Evolutionary conservation across 164 flowering plant genomes (phyloP).

Genomic region (Magnolia changhungtana): DNA sequence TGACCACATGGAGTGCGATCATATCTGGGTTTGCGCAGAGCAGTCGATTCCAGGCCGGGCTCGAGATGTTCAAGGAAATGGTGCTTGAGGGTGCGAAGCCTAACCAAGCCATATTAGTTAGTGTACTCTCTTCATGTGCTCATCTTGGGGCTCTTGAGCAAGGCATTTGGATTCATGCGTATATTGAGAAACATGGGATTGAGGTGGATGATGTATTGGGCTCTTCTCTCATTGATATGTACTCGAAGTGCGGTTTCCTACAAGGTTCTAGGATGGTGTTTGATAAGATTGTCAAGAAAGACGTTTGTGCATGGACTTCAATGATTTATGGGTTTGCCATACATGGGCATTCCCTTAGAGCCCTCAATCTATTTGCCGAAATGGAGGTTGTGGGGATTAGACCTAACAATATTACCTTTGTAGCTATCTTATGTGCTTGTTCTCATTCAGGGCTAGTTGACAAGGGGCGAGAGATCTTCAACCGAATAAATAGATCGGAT

Average conservation of each 20-base stretch:
- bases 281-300: slow-evolving; percentile 11
- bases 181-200: slow-evolving; percentile 13
- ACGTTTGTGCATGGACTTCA: slow-evolving; percentile 11
- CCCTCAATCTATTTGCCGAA: slow-evolving; percentile 8
- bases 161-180: slow-evolving; percentile 19
- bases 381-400: slow-evolving; percentile 10
- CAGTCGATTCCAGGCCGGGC: slow-evolving; percentile 10
- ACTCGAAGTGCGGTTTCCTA: slow-evolving; percentile 18
- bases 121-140: slow-evolving; percentile 21
- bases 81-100: slow-evolving; percentile 14
- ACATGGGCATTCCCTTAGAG: slow-evolving; percentile 9
- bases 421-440: slow-evolving; percentile 18
- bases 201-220: slow-evolving; percentile 17
- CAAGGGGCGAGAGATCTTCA: slow-evolving; percentile 8
- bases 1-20: slow-evolving; percentile 18
- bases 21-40: slow-evolving; percentile 18
- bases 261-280: slow-evolving; percentile 12
- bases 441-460: slow-evolving; percentile 15
- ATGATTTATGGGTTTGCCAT: slow-evolving; percentile 15
- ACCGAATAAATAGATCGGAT: slow-evolving; percentile 5
- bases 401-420: slow-evolving; percentile 14
- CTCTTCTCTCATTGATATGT: slow-evolving; percentile 19
- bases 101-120: slow-evolving; percentile 22
- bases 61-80: slow-evolving; percentile 18
- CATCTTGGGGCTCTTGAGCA: slow-evolving; percentile 25